Conservation (phyloP, 2,329 filamentous ascomycete species). For the Trichoderma harzianum region DNA sequence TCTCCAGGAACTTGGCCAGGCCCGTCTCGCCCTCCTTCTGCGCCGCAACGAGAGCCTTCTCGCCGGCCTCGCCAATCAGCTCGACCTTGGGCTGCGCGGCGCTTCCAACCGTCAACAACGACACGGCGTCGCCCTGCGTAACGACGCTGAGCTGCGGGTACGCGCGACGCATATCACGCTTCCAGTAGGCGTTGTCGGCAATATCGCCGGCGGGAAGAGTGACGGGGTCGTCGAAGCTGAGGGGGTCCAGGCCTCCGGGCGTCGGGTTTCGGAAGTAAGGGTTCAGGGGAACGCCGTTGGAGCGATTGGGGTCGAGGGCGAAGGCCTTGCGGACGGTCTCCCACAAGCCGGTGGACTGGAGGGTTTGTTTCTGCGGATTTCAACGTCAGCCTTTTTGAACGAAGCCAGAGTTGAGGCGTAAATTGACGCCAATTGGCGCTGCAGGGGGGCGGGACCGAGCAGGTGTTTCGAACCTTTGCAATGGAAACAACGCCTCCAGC, state of each 20-base stretch:
- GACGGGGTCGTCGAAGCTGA: constrained; percentile 40
- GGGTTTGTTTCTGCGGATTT: constrained; percentile 78
- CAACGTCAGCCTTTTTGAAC: neutral
- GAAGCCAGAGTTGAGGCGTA: neutral
- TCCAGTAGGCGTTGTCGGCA: constrained; percentile 61
- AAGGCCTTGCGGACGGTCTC: constrained; percentile 74
- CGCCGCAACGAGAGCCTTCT: constrained; percentile 67
- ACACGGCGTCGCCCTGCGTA: constrained; percentile 79
- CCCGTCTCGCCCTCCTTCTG: constrained; percentile 72
- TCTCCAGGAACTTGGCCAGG: constrained; percentile 69
- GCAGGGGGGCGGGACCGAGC: constrained; percentile 17
- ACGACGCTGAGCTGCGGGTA: constrained; percentile 81
- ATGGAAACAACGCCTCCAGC: constrained; percentile 54
- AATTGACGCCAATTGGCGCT: neutral
- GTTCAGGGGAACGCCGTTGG: constrained; percentile 89
- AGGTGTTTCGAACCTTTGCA: constrained; percentile 49
- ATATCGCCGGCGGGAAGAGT: constrained; percentile 57
- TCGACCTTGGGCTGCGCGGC: constrained; percentile 77
- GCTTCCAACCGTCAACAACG: constrained; percentile 80
- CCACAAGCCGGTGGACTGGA: constrained; percentile 88
- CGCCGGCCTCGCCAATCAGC: constrained; percentile 61
- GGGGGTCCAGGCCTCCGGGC: constrained; percentile 40
- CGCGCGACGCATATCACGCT: constrained; percentile 78
- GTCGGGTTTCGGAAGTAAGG: constrained; percentile 85
- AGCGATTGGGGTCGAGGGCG: constrained; percentile 81